A percentile compares a stretch with the other conserved stretches of the same genome.
phyloP scores from a whole-genome alignment of 305 asterid species.

The Euphrasia arctica region DNA sequence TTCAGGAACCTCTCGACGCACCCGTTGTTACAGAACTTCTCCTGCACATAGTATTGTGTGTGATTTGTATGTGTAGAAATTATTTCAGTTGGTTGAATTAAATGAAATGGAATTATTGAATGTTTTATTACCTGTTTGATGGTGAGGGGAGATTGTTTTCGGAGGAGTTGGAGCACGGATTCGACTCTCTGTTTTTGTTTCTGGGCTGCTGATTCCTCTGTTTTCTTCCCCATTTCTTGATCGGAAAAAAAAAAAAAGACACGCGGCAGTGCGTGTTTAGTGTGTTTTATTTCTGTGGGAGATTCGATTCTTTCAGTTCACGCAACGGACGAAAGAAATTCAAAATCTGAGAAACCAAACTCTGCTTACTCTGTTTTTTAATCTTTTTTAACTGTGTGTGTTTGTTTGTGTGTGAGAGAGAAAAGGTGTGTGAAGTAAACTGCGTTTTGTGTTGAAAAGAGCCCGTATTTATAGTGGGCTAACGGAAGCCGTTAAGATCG shows the following conservation, averaged over 20 bases:
- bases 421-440: conserved; percentile 7
- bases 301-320: conserved; percentile 43
- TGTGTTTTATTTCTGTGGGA: neutral
- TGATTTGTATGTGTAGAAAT: conserved; percentile 6
- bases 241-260: neutral
- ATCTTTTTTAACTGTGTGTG: neutral
- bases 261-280: conserved; percentile 5
- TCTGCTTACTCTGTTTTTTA: neutral
- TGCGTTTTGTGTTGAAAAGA: conserved; percentile 22
- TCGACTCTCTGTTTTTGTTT: conserved; percentile 59
- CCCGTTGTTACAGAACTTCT: conserved; percentile 62
- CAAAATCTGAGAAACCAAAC: conserved; percentile 27
- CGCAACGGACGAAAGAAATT: conserved; percentile 53
- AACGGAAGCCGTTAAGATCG: conserved; percentile 45
- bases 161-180: conserved; percentile 62
- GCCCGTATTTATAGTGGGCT: conserved; percentile 50
- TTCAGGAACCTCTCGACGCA: conserved; percentile 84
- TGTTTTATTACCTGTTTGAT: conserved; percentile 57
- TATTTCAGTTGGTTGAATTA: neutral
- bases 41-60: conserved; percentile 39
- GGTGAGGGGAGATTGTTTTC: conserved; percentile 72
- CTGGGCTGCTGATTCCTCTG: conserved; percentile 38
- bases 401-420: conserved; percentile 19
- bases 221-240: conserved; percentile 53
- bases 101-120: neutral